Conservation (phyloP, 2,329 filamentous ascomycete genomes). For the Pestalotiopsis fici region DNA sequence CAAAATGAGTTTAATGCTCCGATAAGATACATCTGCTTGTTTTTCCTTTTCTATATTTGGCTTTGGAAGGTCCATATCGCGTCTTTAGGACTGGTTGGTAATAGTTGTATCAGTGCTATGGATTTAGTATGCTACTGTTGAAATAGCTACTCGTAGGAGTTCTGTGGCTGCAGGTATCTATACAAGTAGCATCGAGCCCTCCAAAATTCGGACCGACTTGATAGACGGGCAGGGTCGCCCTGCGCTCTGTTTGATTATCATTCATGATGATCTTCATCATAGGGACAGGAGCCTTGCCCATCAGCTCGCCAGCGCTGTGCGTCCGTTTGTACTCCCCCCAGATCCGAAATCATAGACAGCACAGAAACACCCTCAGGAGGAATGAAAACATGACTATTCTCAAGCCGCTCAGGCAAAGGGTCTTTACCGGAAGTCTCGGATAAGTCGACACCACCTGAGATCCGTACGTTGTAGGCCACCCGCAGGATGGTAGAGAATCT, state of each 20-base stretch:
- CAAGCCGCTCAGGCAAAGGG: not conserved
- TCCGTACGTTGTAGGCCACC: not conserved
- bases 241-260: not conserved
- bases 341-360: not conserved
- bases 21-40: not conserved
- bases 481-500: not conserved
- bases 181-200: not conserved
- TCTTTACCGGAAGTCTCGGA: not conserved
- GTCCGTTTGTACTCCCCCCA: not conserved
- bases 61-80: not conserved
- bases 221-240: too few species aligned
- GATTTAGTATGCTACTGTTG: too few species aligned
- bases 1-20: not conserved
- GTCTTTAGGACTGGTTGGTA: too few species aligned
- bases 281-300: not conserved
- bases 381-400: not conserved
- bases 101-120: too few species aligned
- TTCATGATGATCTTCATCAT: not conserved
- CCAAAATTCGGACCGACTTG: too few species aligned
- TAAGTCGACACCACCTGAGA: not conserved
- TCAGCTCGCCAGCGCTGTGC: not conserved
- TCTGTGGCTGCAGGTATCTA: not conserved
- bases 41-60: not conserved
- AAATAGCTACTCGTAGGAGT: not conserved
- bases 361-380: not conserved